Percentiles rank a stretch among this genome's conserved stretches.
These are phyloP conservation scores for Sambucus nigra DNA, from an alignment of 129 eudicot genomes.

Conservation along the genomic window DNA sequence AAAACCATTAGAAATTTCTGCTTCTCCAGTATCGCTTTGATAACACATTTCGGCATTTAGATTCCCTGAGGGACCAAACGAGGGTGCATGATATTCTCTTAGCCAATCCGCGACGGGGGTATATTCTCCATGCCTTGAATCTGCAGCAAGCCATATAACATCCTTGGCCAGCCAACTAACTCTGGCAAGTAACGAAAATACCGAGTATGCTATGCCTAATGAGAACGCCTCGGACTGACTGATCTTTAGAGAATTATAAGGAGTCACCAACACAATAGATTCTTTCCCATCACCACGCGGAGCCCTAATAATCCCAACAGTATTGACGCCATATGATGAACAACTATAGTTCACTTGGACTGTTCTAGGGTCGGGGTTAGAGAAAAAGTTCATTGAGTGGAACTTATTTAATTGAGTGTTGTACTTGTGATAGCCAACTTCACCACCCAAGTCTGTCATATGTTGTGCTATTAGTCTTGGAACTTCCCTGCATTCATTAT, in stretches of 20 bases:
- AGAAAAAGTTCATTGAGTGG: slow-evolving; percentile 71
- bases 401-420: slow-evolving; percentile 44
- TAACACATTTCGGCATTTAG: slow-evolving; percentile 26
- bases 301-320: slow-evolving; percentile 86
- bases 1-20: slow-evolving; percentile 35
- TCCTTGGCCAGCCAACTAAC: slow-evolving; percentile 97
- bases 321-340: slow-evolving; percentile 49
- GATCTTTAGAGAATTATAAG: slow-evolving; percentile 60
- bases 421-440: slow-evolving; percentile 69
- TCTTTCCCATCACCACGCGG: slow-evolving; percentile 98
- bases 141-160: slow-evolving; percentile 95
- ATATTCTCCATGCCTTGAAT: slow-evolving; percentile 76
- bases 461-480: slow-evolving; percentile 52
- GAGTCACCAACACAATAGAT: slow-evolving; percentile 84
- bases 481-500: slow-evolving; percentile 48
- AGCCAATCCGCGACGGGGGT: slow-evolving; percentile 79
- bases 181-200: slow-evolving; percentile 60
- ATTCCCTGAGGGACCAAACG: slow-evolving; percentile 30
- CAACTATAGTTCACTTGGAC: slow-evolving; percentile 38
- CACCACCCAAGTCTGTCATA: slow-evolving; percentile 69
- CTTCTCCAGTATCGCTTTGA: slow-evolving; percentile 15
- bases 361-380: slow-evolving; percentile 43
- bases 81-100: slow-evolving; percentile 69
- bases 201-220: slow-evolving; percentile 61
- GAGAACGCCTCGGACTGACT: slow-evolving; percentile 59